phyloP scores from a whole-genome alignment of 2,329 filamentous ascomycete species.

The Akanthomyces muscarius region DNA sequence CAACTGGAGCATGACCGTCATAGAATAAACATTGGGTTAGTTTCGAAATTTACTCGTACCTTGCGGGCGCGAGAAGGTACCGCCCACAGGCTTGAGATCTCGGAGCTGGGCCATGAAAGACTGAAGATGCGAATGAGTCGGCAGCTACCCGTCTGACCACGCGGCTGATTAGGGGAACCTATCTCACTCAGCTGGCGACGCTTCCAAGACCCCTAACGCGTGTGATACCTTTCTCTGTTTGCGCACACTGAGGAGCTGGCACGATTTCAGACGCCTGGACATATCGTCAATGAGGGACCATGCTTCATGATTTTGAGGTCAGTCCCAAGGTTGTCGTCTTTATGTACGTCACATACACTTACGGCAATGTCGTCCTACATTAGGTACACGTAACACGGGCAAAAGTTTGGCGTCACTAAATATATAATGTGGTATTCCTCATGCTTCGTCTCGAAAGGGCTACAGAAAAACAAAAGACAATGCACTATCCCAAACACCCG shows the following conservation, averaged over 20 bases:
- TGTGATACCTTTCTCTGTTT: neutral
- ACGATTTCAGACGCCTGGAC: neutral
- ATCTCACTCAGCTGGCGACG: neutral
- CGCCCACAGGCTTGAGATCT: neutral
- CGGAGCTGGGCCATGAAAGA: constrained; percentile 3
- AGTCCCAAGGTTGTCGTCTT: too few relatives aligned
- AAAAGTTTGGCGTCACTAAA: too few relatives aligned
- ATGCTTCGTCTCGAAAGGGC: too few relatives aligned
- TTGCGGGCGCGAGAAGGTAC: neutral
- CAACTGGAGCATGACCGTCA: too few relatives aligned
- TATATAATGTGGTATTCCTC: too few relatives aligned
- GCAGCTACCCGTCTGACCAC: neutral
- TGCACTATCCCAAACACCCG: neutral
- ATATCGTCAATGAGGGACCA: neutral
- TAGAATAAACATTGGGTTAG: too few relatives aligned
- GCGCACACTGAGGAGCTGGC: neutral
- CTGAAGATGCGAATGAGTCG: constrained; percentile 1
- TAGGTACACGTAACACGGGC: too few relatives aligned
- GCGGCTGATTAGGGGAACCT: neutral
- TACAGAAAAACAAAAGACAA: neutral
- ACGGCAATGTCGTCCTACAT: too few relatives aligned
- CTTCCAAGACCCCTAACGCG: neutral
- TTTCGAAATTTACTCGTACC: neutral
- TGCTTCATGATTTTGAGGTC: neutral
- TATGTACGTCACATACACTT: too few relatives aligned